Evolutionary conservation across 352 stramenopile genomes (phyloP).

Genomic region (Phytophthora pini): DNA sequence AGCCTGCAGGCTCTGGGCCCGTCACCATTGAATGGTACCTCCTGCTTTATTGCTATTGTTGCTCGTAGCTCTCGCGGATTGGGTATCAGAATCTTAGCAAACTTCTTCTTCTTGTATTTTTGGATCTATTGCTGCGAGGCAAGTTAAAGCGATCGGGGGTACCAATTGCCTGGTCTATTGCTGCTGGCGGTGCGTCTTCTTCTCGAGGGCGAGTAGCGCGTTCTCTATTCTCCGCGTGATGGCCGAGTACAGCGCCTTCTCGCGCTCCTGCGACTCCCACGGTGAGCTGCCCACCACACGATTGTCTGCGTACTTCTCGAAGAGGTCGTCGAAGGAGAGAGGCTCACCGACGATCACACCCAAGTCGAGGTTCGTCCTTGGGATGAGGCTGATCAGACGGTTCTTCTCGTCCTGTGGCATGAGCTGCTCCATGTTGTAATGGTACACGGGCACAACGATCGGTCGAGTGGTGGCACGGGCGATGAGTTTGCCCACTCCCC

Average conservation of each 20-base stretch:
- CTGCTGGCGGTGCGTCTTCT: conserved; percentile 32
- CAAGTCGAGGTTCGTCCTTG: conserved; percentile 56
- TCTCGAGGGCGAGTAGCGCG: conserved; percentile 67
- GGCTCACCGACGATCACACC: conserved; percentile 74
- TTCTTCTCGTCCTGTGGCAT: conserved; percentile 87
- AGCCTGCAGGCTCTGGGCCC: too few relatives aligned
- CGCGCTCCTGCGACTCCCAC: conserved; percentile 68
- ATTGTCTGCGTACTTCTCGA: conserved; percentile 61
- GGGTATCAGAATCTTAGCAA: too few relatives aligned
- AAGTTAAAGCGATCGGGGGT: background rate
- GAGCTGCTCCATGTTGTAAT: conserved; percentile 88
- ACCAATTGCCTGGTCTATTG: conserved; percentile 22
- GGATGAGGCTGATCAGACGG: conserved; percentile 71
- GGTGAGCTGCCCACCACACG: conserved; percentile 51
- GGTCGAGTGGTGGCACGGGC: conserved; percentile 68
- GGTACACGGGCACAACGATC: conserved; percentile 87
- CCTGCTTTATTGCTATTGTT: too few relatives aligned
- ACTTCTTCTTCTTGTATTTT: too few relatives aligned
- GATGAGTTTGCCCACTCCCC: conserved; percentile 89
- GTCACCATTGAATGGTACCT: too few relatives aligned
- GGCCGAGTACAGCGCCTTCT: conserved; percentile 83
- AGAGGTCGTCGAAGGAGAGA: conserved; percentile 85
- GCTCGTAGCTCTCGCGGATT: too few relatives aligned
- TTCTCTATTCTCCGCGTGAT: conserved; percentile 88
- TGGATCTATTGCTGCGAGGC: too few relatives aligned